phyloP scores from a whole-genome alignment of 768 basidiomycete genomes.

The Clavaria fumosa region DNA sequence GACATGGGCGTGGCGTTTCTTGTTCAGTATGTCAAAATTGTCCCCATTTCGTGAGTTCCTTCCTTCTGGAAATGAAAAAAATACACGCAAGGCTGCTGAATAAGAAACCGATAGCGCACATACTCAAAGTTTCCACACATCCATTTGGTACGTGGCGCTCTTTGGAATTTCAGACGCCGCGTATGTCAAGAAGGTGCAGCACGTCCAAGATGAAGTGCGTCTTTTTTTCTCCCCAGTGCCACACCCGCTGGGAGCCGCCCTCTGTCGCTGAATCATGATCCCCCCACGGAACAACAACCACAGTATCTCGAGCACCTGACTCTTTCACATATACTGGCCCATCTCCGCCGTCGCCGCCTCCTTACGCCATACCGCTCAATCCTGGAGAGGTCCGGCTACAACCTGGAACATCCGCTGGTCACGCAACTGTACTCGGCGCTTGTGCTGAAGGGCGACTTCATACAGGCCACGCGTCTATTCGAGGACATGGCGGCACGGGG shows the following conservation, averaged over 20 bases:
- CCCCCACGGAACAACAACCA: neutral
- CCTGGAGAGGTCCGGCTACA: conserved; percentile 35
- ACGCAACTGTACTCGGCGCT: conserved; percentile 47
- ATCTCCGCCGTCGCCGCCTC: conserved; percentile 62
- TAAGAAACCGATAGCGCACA: conserved; percentile 41
- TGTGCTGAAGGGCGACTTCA: conserved; percentile 54
- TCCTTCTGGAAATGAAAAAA: neutral
- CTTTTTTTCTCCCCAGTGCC: neutral
- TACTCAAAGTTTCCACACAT: conserved; percentile 58
- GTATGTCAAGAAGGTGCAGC: conserved; percentile 39
- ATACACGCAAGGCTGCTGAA: too few relatives aligned
- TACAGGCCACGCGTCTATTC: conserved; percentile 39
- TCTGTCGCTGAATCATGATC: neutral
- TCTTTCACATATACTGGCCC: conserved; percentile 56
- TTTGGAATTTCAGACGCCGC: conserved; percentile 40
- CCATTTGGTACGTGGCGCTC: conserved; percentile 62
- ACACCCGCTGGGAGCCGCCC: too few relatives aligned
- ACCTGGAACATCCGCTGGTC: conserved; percentile 56
- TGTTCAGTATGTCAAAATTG: conserved; percentile 55
- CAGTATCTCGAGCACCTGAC: conserved; percentile 55
- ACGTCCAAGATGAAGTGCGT: conserved; percentile 48
- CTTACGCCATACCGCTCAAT: conserved; percentile 49
- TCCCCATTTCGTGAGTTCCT: conserved; percentile 51
- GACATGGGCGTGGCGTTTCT: conserved; percentile 42
- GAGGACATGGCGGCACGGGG: conserved; percentile 31